Evolutionary conservation across 2,329 filamentous ascomycete genomes (phyloP).

Genomic region (Chaetothyriales sp.): DNA sequence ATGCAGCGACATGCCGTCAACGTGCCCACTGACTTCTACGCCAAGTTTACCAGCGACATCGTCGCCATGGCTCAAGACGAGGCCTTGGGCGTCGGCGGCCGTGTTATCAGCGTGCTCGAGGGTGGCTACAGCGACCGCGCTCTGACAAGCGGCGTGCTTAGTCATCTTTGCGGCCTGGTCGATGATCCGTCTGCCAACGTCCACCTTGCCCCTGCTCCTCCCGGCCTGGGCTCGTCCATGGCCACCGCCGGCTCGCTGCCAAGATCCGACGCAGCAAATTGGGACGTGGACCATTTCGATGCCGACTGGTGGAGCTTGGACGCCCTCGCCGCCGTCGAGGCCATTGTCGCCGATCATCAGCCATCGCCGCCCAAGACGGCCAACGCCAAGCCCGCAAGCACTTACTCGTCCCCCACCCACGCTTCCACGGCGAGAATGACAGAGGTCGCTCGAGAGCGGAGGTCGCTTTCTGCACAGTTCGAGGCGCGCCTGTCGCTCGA

Average conservation of each 20-base stretch:
- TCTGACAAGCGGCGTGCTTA: constrained; percentile 72
- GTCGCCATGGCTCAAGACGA: constrained; percentile 70
- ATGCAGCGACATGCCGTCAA: constrained; percentile 97
- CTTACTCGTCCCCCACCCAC: constrained; percentile 76
- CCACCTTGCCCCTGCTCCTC: neutral
- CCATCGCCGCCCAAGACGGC: constrained; percentile 40
- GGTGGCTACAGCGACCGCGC: constrained; percentile 93
- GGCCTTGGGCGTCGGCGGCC: constrained; percentile 61
- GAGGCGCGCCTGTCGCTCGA: constrained; percentile 18
- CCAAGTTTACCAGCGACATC: constrained; percentile 74
- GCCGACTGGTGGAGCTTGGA: constrained; percentile 52
- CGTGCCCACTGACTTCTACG: constrained; percentile 93
- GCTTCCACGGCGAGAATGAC: constrained; percentile 72
- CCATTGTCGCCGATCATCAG: constrained; percentile 39
- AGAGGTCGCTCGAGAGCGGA: constrained; percentile 42
- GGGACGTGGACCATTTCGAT: constrained; percentile 4
- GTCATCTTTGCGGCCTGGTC: constrained; percentile 68
- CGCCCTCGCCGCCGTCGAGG: constrained; percentile 57
- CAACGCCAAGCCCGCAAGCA: constrained; percentile 47
- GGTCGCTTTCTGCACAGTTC: constrained; percentile 13
- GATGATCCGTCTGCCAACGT: constrained; percentile 3
- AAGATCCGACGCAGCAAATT: constrained; percentile 8
- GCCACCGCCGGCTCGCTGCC: constrained; percentile 4
- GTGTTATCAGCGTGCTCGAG: constrained; percentile 85
- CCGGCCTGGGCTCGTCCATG: neutral